Evolutionary conservation across 768 basidiomycete genomes (phyloP).

Genomic region (Lyophyllum shimeji): DNA sequence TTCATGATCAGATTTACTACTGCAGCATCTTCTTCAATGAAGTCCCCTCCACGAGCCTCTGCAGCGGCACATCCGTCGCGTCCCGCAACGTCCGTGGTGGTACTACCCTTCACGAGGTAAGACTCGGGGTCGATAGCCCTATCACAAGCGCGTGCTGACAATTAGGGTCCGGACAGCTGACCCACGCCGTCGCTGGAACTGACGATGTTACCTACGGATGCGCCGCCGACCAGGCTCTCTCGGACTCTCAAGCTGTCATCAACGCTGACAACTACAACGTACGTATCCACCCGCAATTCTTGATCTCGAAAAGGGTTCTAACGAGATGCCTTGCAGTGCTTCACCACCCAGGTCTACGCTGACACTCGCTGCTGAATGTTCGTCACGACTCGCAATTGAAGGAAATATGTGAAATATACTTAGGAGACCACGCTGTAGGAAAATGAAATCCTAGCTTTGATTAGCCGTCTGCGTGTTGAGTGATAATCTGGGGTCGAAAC

Average conservation of each 20-base stretch:
- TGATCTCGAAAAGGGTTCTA: not conserved
- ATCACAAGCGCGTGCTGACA: not conserved
- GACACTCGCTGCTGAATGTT: constrained; percentile 23
- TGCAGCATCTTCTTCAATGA: constrained; percentile 49
- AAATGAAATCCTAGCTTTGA: not conserved
- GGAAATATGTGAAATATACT: not conserved
- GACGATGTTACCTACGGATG: constrained; percentile 43
- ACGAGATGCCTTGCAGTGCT: constrained; percentile 30
- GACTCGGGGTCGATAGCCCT: not conserved
- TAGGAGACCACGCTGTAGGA: no score
- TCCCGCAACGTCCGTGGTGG: constrained; percentile 47
- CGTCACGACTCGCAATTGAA: not conserved
- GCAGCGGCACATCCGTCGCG: constrained; percentile 42
- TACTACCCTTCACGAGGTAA: constrained; percentile 37
- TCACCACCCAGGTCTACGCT: constrained; percentile 43
- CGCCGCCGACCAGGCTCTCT: constrained; percentile 37
- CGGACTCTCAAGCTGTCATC: constrained; percentile 27
- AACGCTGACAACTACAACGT: constrained; percentile 54
- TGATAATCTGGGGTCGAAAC: not conserved
- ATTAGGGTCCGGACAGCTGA: constrained; percentile 29
- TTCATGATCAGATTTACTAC: constrained; percentile 43
- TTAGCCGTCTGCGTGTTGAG: not conserved
- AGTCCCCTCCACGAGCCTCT: constrained; percentile 35
- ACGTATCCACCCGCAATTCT: constrained; percentile 8
- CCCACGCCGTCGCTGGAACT: constrained; percentile 40